Conservation (phyloP, 78 protist species). For the Acrasis kona region DNA sequence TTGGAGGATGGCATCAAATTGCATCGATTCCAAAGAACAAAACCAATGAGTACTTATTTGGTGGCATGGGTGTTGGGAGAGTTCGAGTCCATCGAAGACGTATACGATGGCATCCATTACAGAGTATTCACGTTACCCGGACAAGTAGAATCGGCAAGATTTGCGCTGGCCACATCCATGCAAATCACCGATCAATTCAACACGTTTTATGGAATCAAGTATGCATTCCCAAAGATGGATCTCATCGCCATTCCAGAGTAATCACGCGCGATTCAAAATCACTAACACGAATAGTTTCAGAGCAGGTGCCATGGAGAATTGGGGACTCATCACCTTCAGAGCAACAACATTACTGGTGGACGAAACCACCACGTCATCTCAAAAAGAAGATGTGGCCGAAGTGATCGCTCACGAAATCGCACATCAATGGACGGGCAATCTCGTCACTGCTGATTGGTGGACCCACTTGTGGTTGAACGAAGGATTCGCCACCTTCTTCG, state of each 20-base stretch:
- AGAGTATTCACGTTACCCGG: constrained; percentile 25
- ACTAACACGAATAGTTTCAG: too few species aligned
- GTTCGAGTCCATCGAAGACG: constrained; percentile 32
- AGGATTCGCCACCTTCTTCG: too few species aligned
- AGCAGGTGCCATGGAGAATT: constrained; percentile 69
- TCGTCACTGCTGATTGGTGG: constrained; percentile 96
- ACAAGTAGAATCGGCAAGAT: neutral
- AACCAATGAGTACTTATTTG: too few species aligned
- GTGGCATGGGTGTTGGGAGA: constrained; percentile 83
- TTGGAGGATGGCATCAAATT: too few species aligned
- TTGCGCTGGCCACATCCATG: constrained; percentile 62
- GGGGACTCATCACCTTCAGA: constrained; percentile 78
- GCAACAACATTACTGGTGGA: constrained; percentile 45
- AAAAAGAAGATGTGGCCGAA: constrained; percentile 44
- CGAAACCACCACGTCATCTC: neutral
- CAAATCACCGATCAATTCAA: constrained; percentile 25
- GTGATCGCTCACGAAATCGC: constrained; percentile 52
- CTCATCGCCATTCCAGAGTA: constrained; percentile 59
- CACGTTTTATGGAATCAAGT: constrained; percentile 53
- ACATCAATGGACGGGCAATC: constrained; percentile 87
- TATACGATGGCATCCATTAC: neutral
- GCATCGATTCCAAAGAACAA: too few species aligned
- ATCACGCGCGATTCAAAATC: too few species aligned
- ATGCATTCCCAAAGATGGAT: constrained; percentile 78
- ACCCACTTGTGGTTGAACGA: constrained; percentile 81